A percentile compares a stretch with the other conserved stretches of the same genome.
Evolutionary conservation across 768 basidiomycete species (phyloP).

Genomic region (Lactarius sanguifluus): DNA sequence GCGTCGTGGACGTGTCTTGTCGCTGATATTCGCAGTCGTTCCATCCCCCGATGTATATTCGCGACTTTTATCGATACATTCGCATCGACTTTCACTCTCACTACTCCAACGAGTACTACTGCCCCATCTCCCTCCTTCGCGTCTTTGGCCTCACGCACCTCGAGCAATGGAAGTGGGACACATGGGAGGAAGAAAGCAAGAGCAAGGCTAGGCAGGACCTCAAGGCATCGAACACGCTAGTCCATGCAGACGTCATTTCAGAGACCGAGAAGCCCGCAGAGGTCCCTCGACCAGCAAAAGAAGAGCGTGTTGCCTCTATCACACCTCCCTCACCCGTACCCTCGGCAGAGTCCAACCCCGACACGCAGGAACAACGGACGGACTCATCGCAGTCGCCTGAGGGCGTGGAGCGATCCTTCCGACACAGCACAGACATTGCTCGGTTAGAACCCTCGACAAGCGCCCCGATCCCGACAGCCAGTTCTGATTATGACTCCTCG

Average conservation of each 20-base stretch:
- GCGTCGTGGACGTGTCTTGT: neutral
- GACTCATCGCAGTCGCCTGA: neutral
- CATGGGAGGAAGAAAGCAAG: constrained; percentile 71
- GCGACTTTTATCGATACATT: constrained; percentile 90
- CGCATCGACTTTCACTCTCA: constrained; percentile 92
- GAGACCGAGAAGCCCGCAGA: constrained; percentile 31
- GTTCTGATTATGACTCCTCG: constrained; percentile 12
- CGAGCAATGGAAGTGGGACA: constrained; percentile 93
- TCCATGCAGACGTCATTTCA: constrained; percentile 33
- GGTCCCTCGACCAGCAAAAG: neutral
- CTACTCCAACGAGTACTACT: constrained; percentile 95
- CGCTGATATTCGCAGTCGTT: constrained; percentile 54
- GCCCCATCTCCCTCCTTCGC: constrained; percentile 87
- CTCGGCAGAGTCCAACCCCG: neutral
- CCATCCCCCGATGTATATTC: constrained; percentile 67
- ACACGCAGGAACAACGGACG: neutral
- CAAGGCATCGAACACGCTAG: constrained; percentile 27
- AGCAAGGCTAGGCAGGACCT: constrained; percentile 49
- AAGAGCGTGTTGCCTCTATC: neutral
- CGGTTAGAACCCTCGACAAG: constrained; percentile 9
- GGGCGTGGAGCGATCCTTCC: constrained; percentile 6
- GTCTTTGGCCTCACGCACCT: constrained; percentile 96
- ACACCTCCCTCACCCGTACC: neutral
- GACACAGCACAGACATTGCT: constrained; percentile 25
- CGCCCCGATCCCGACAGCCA: neutral